Percentiles rank a stretch among this genome's conserved stretches.
Evolutionary conservation across 169 alveolate species (phyloP).

Genomic region (Babesia bovis): DNA sequence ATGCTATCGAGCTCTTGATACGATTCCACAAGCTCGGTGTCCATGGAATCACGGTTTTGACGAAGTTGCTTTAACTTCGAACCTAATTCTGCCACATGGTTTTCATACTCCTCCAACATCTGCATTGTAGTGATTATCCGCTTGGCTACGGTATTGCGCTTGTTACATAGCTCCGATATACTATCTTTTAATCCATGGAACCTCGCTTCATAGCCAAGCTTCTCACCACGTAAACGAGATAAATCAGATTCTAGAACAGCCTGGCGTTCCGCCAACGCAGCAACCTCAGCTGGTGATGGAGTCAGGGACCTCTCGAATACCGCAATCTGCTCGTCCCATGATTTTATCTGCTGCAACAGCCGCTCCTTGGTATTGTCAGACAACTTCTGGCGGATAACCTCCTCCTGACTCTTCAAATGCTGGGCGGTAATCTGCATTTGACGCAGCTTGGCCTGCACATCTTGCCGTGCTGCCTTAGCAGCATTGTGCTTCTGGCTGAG

Average conservation of each 20-base stretch:
- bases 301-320: neutral
- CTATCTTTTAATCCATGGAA: constrained; percentile 20
- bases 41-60: constrained; percentile 1
- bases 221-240: constrained; percentile 4
- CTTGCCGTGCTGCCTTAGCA: constrained; percentile 3
- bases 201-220: constrained; percentile 10
- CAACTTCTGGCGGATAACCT: constrained; percentile 15
- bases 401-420: constrained; percentile 36
- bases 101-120: constrained; percentile 37
- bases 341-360: constrained; percentile 22
- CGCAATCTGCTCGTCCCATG: constrained; percentile 37
- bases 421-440: constrained; percentile 40
- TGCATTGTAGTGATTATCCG: constrained; percentile 35
- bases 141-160: constrained; percentile 33
- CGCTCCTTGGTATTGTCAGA: neutral
- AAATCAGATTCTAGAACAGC: neutral
- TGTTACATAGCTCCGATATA: constrained; percentile 1
- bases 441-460: constrained; percentile 7
- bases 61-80: neutral
- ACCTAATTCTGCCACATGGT: constrained; percentile 24
- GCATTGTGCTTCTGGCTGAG: neutral
- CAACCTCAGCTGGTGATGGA: constrained; percentile 17
- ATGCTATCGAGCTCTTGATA: neutral
- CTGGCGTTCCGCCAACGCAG: constrained; percentile 4
- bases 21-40: neutral